Evolutionary conservation across 768 basidiomycete species (phyloP).

Genomic region (Rossbeevera mucosa): DNA sequence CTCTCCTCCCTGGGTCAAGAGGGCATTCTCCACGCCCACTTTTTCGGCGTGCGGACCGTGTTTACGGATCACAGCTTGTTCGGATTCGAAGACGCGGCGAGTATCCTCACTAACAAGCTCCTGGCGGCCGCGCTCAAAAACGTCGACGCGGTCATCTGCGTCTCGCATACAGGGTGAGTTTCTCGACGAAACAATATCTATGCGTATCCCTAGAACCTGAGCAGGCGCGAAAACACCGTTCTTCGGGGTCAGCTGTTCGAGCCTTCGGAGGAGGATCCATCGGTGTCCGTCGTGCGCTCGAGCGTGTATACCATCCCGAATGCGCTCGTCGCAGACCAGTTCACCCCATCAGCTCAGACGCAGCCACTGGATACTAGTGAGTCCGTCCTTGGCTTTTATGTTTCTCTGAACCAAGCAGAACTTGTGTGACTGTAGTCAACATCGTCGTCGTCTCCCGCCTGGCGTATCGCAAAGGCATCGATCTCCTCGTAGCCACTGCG

Average conservation of each 20-base stretch:
- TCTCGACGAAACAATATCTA: neutral
- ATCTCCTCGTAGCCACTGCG: constrained; percentile 87
- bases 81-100: constrained; percentile 94
- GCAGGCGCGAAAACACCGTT: constrained; percentile 95
- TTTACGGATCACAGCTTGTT: constrained; percentile 98
- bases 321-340: constrained; percentile 81
- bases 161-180: constrained; percentile 90
- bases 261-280: constrained; percentile 38
- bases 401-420: neutral
- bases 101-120: constrained; percentile 95
- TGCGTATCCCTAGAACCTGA: neutral
- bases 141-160: constrained; percentile 92
- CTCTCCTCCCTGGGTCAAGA: constrained; percentile 91
- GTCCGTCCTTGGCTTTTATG: neutral
- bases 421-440: constrained; percentile 52
- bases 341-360: constrained; percentile 55
- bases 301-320: constrained; percentile 93
- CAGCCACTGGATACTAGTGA: constrained; percentile 54
- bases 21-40: constrained; percentile 82
- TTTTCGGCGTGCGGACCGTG: constrained; percentile 83
- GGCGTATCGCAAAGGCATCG: constrained; percentile 94
- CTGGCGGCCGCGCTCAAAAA: constrained; percentile 81
- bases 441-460: constrained; percentile 88
- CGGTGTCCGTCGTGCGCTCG: constrained; percentile 42
- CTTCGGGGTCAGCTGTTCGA: constrained; percentile 78